A percentile compares a stretch with the other conserved stretches of the same genome.
These are phyloP conservation scores for Quercus agrifolia DNA, from an alignment of 306 rosid genomes.

Conservation along the genomic window DNA sequence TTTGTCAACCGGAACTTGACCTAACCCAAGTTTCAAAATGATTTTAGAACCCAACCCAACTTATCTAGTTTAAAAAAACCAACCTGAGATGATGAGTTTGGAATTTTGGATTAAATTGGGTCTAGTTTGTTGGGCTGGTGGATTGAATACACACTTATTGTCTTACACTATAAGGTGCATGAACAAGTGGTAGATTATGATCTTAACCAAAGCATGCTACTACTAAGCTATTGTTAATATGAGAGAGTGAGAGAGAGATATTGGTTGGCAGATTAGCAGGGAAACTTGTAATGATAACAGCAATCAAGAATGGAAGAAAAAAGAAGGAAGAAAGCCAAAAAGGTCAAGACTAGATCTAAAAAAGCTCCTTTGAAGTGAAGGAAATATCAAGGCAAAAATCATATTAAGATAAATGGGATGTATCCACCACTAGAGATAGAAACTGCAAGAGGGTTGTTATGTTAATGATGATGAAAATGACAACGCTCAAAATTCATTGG, in stretches of 20 bases:
- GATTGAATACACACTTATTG: too few species aligned
- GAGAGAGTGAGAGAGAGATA: not conserved
- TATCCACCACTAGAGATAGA: conserved; percentile 21
- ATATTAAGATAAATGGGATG: conserved; percentile 36
- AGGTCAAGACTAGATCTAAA: not conserved
- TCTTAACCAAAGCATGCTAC: too few species aligned
- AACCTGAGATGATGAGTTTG: too few species aligned
- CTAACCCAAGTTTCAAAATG: too few species aligned
- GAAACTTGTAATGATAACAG: conserved; percentile 19
- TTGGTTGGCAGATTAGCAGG: conserved; percentile 6
- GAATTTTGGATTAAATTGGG: too few species aligned
- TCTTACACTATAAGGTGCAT: too few species aligned
- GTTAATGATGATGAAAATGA: conserved; percentile 26
- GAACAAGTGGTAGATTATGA: too few species aligned
- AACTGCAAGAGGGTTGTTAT: conserved; percentile 11
- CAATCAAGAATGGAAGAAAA: not conserved
- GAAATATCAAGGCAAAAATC: conserved; percentile 26
- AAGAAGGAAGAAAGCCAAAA: not conserved
- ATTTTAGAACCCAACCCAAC: too few species aligned
- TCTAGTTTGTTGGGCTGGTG: too few species aligned
- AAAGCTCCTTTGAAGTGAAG: conserved; percentile 23
- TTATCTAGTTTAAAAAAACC: too few species aligned
- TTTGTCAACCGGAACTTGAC: too few species aligned
- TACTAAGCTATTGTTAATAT: too few species aligned
- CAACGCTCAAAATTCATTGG: conserved; percentile 21